phyloP scores from a whole-genome alignment of 2,329 filamentous ascomycete species.

The Ophiostoma quercus region DNA sequence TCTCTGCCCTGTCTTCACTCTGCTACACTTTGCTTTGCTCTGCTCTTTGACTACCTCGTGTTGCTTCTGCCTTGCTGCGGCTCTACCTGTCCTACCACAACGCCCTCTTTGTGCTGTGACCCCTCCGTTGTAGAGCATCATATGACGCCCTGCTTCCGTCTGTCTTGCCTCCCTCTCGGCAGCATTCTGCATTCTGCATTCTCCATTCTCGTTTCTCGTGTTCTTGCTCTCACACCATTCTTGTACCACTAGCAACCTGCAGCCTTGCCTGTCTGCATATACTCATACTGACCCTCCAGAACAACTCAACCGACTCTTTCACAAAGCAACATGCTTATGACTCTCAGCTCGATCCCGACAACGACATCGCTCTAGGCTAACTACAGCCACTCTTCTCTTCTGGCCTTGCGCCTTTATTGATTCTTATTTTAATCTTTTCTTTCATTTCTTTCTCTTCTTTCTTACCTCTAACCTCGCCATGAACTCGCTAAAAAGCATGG shows the following conservation, averaged over 20 bases:
- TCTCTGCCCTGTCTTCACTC: neutral
- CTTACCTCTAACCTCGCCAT: constrained; percentile 37
- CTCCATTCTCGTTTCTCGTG: too few relatives aligned
- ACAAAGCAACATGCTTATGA: constrained; percentile 49
- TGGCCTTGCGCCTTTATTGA: constrained; percentile 8
- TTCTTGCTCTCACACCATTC: neutral
- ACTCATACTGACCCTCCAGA: neutral
- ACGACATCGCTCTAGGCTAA: constrained; percentile 27
- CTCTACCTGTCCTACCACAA: neutral
- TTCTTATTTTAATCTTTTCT: neutral
- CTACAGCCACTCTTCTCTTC: constrained; percentile 7
- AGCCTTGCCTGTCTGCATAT: neutral
- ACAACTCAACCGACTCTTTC: constrained; percentile 4
- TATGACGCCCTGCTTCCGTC: neutral
- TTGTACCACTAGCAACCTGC: neutral
- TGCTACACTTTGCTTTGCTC: neutral
- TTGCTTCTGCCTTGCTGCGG: neutral
- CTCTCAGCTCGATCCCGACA: constrained; percentile 44
- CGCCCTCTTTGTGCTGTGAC: neutral
- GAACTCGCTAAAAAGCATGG: constrained; percentile 48
- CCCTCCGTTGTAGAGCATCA: neutral
- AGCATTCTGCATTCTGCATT: too few relatives aligned
- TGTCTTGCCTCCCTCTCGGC: neutral
- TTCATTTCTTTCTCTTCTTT: neutral
- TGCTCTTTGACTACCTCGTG: neutral